Evolutionary conservation across 306 rosid genomes (phyloP), one percentile per base, ranked within the genome.

Genomic region (Corylus heterophylla): DNA sequence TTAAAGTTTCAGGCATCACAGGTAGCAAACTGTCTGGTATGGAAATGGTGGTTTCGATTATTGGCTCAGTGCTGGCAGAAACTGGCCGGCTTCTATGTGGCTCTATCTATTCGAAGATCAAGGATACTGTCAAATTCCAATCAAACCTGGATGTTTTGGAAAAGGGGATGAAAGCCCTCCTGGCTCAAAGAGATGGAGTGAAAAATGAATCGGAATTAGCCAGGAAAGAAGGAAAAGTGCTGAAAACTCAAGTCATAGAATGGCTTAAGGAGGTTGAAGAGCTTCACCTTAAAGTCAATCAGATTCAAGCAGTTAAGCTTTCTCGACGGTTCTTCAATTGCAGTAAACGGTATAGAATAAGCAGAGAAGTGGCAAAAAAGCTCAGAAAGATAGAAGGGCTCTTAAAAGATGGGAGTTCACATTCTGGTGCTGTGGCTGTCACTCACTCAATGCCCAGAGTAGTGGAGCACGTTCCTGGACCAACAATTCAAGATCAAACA

Each of bases 401-500:
- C 29, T 6, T 31, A 29, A 18, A 1, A 63, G 69, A 18, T 31
- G 20, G 11, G 13, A 35, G 11, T 1, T 63, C 39, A 0, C 9
- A 63, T 22, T 1, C 14, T 58, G 35, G 31, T 35, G 22, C 20
- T 6, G 22, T 31, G 42, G 47, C n/a, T 63, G 39, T 7, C 18
- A 14, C 0, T 5, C 9, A 3, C 31, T 29, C 45, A 31, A 8
- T 13, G 1, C 69, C 69, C 11, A 14, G 5, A 31, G 45, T 17
- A 66, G 50, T 66, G 27, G 76, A 81, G 73, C 69, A 56, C 44
- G 47, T 81, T 29, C 80, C 54, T 2, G 80, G 72, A 7, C 80
- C 79, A 13, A 48, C 76, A 68, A 74, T 80, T 69, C 76, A 10
- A 9, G 80, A 74, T 47, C 79, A 56, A 37, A 48, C 71, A 37